Percentiles rank a stretch among this genome's conserved stretches.
Conservation (phyloP, 768 basidiomycete genomes). For the Lentinula raphanica region DNA sequence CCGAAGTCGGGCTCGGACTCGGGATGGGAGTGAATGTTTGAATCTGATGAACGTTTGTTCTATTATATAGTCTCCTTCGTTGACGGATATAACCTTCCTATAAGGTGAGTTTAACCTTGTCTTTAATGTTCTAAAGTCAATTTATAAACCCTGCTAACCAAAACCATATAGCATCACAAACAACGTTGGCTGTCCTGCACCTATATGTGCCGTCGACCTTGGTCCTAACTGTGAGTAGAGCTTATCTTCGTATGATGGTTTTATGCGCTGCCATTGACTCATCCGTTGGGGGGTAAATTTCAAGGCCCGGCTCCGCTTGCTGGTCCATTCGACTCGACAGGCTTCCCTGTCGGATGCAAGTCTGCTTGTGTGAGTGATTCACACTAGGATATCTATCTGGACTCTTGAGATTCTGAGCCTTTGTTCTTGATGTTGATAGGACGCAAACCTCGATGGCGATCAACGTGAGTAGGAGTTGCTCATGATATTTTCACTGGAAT, state of each 20-base stretch:
- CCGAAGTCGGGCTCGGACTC: too few species aligned
- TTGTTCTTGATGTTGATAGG: background rate
- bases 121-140: too few species aligned
- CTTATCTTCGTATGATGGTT: background rate
- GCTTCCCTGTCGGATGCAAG: slow-evolving; percentile 37
- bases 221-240: slow-evolving; percentile 33
- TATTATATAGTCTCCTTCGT: slow-evolving; percentile 38
- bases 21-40: too few species aligned
- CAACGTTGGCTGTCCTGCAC: slow-evolving; percentile 31
- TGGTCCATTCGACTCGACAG: slow-evolving; percentile 22
- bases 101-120: too few species aligned
- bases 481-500: background rate
- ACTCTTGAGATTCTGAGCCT: too few species aligned
- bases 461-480: slow-evolving; percentile 9
- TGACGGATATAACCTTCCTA: slow-evolving; percentile 44
- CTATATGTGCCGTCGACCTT: slow-evolving; percentile 43
- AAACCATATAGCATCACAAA: slow-evolving; percentile 31
- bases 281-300: too few species aligned
- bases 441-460: slow-evolving; percentile 31
- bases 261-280: background rate
- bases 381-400: too few species aligned
- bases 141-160: too few species aligned
- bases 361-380: slow-evolving; percentile 33
- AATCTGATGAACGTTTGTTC: too few species aligned
- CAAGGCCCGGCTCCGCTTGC: slow-evolving; percentile 15